phyloP scores from a whole-genome alignment of 805 yeast species.

The Kodamaea jinghongensis region DNA sequence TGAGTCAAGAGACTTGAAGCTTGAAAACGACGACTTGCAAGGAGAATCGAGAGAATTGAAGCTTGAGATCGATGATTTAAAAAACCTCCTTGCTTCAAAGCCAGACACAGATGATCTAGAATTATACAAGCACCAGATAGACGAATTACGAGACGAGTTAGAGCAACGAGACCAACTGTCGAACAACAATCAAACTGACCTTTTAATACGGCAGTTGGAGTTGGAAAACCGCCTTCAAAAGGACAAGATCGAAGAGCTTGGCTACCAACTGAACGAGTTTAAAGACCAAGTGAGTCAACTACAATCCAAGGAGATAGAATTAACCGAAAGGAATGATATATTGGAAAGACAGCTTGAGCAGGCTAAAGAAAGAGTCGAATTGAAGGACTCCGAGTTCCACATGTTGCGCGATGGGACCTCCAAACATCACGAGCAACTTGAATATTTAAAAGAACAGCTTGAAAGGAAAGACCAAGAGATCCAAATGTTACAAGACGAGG shows the following conservation, averaged over 20 bases:
- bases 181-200: too few species aligned
- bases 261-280: not conserved
- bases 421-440: not conserved
- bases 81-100: not conserved
- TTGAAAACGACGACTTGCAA: not conserved
- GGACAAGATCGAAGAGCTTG: not conserved
- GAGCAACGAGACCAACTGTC: not conserved
- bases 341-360: not conserved
- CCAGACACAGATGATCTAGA: not conserved
- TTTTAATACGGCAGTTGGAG: too few species aligned
- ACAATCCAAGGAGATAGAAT: not conserved
- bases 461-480: not conserved
- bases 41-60: conserved; percentile 2
- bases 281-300: not conserved
- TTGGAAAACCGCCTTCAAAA: not conserved
- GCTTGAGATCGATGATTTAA: not conserved
- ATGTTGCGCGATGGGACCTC: too few species aligned
- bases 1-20: conserved; percentile 1
- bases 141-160: not conserved
- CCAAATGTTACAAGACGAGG: not conserved
- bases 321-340: not conserved
- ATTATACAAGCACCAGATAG: not conserved
- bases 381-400: too few species aligned
- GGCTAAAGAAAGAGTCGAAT: not conserved
- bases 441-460: not conserved